Base-by-base conservation (phyloP, 352 stramenopile species). In the Globisporangium paroecandrum region DNA sequence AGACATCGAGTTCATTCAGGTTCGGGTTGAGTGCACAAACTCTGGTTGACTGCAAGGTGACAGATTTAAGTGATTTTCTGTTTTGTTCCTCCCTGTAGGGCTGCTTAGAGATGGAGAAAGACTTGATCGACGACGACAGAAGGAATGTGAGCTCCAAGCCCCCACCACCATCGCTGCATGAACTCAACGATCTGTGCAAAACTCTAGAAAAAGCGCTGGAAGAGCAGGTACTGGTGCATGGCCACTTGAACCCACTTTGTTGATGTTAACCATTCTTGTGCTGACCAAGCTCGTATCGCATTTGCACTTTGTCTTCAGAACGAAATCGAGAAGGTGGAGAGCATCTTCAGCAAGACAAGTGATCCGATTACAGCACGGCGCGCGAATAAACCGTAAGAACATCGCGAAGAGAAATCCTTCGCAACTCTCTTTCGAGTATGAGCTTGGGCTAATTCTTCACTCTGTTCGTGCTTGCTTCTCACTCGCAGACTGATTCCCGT, bases 1-100 rank as follows among this genome's bases (percentile, higher is more conserved):
- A 69, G 86, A 94, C 62, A 91, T 94, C 20, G 86, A 94, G 27
- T 94, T 94, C 65, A 89, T 93, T 12, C 86, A 94, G 77, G 86
- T 91, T 38, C 20, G 6, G 4, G 12, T 47, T 22, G 15, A 0
- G 20, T 38, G 24, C 49, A 5, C 13, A 36, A 43, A 4, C 15
- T 34, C 29, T n/a, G 41, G 24, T 62, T 25, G 38, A 32, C 29
- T 32, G 29, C 29, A 32, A 32, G 29, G 8, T 32, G 4, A 32
- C 29, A 32, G 29, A 32, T 32, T 32, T 32, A 32, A 32, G 29
- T 32, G 29, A 7, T 32, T 32, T 32, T 32, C 3, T 32, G 29
- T 7, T 32, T 32, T 32, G 1, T 24, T 27, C 6, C 8, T 29
- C 20, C 13, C 5, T 46, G 29, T 54, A 94, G 85, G 72, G 83